Conservation (phyloP, 495 filamentous ascomycete species). For the Geoglossum glabrum region DNA sequence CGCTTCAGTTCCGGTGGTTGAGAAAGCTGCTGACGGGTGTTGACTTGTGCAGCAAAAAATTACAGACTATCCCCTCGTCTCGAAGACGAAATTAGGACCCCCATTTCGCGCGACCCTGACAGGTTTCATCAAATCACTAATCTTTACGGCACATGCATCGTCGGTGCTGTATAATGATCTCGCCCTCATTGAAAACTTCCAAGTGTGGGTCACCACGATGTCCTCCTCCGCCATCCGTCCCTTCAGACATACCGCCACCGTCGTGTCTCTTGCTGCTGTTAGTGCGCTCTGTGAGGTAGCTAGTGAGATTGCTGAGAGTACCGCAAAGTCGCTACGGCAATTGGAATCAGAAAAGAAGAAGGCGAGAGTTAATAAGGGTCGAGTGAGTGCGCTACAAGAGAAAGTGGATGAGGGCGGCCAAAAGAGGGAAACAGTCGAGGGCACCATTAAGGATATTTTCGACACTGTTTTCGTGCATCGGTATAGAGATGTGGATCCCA, state of each 20-base stretch:
- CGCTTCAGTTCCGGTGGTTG: background rate
- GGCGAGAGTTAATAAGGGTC: conserved; percentile 51
- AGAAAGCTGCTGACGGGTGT: background rate
- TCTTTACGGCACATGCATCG: conserved; percentile 53
- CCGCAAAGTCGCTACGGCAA: conserved; percentile 58
- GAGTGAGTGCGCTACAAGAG: conserved; percentile 44
- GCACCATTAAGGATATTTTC: conserved; percentile 58
- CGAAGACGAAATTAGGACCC: conserved; percentile 46
- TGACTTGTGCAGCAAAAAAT: conserved; percentile 35
- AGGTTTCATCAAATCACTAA: conserved; percentile 54
- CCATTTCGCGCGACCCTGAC: conserved; percentile 58
- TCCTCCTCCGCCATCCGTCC: conserved; percentile 65
- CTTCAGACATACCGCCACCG: conserved; percentile 81
- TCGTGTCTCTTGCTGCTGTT: conserved; percentile 55
- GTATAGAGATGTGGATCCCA: conserved; percentile 81
- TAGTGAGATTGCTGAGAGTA: conserved; percentile 38
- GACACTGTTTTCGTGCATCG: conserved; percentile 84
- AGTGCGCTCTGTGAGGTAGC: conserved; percentile 46
- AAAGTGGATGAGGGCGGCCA: conserved; percentile 44
- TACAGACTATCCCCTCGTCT: conserved; percentile 83
- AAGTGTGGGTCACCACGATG: conserved; percentile 70
- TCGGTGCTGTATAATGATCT: conserved; percentile 54
- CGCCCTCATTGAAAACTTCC: conserved; percentile 62
- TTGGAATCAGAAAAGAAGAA: conserved; percentile 65
- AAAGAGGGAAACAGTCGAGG: conserved; percentile 41